Conservation (phyloP, 345 rosid species). For the rapeseed (Brassica napus) region Da-Ae NC_063435.1:751501-752000, state of each 20-base stretch:
- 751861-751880: slow-evolving; percentile 7
- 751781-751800: not conserved
- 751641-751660: not conserved
- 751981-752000: not conserved
- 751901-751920: slow-evolving; percentile 16
- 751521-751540: not conserved
- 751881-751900: slow-evolving; percentile 5
- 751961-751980: not conserved
- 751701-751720: slow-evolving; percentile 1
- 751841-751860: slow-evolving; percentile 1
- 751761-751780: not conserved
- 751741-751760: not conserved
- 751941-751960: not conserved
- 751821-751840: not conserved
- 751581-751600: not conserved
- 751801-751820: not conserved
- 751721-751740: not conserved
- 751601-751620: not conserved
- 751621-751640: slow-evolving; percentile 7
- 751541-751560: slow-evolving; percentile 10
- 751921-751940: not conserved
- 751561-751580: not conserved
- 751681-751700: not conserved
- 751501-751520: slow-evolving; percentile 28
- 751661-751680: not conserved